Conservation (phyloP, 768 basidiomycete genomes). For the Phaeolepiota aurea region DNA sequence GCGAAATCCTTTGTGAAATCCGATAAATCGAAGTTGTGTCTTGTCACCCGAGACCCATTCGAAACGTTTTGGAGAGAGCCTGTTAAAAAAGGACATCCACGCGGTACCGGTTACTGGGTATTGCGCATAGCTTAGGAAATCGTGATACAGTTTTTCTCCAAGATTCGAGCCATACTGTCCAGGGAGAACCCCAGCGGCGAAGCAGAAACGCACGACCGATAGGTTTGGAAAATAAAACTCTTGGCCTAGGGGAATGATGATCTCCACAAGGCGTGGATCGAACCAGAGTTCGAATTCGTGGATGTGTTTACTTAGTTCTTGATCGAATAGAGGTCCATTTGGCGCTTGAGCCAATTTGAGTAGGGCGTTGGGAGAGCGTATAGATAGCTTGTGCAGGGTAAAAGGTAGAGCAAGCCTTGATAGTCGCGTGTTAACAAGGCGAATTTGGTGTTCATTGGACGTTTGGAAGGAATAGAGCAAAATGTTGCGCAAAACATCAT, state of each 20-base stretch:
- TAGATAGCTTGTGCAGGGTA: constrained; percentile 8
- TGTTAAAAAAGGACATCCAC: constrained; percentile 9
- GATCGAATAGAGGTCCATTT: constrained; percentile 10
- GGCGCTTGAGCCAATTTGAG: constrained; percentile 5
- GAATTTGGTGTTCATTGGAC: neutral
- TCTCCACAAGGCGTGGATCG: constrained; percentile 4
- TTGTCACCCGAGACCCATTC: constrained; percentile 10
- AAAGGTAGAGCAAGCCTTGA: constrained; percentile 9
- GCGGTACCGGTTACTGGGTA: constrained; percentile 2
- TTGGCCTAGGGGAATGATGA: constrained; percentile 4
- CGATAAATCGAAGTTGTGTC: constrained; percentile 5
- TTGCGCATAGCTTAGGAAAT: constrained; percentile 6
- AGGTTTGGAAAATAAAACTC: constrained; percentile 7
- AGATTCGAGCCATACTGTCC: constrained; percentile 2
- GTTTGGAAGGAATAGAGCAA: neutral
- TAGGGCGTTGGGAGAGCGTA: constrained; percentile 8
- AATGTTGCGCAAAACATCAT: neutral
- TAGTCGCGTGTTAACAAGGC: constrained; percentile 12
- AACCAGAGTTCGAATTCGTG: constrained; percentile 10
- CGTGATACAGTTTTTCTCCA: constrained; percentile 6
- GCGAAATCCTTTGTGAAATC: constrained; percentile 6
- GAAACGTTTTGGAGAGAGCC: constrained; percentile 10
- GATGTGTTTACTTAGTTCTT: constrained; percentile 7
- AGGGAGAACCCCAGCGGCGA: constrained; percentile 6
- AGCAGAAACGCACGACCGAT: constrained; percentile 11